Conservation (phyloP, 345 rosid genomes). For the Erysimum cheiranthoides region DNA sequence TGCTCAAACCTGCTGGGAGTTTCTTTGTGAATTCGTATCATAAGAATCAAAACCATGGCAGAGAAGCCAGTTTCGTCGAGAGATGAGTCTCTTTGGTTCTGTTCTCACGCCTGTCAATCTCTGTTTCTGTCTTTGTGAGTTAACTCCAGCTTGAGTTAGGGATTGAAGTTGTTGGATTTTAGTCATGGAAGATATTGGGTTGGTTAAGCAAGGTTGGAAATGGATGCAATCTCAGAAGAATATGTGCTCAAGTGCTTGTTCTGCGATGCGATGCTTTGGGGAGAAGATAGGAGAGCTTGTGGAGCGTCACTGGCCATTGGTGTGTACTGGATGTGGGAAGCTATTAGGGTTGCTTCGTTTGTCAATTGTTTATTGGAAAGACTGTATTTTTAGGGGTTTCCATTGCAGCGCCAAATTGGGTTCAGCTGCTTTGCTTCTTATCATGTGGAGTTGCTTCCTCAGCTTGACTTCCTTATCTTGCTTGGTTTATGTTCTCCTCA, state of each 20-base stretch:
- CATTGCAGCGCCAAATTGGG: conserved; percentile 71
- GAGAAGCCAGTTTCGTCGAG: conserved; percentile 31
- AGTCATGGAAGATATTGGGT: conserved; percentile 85
- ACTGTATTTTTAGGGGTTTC: conserved; percentile 69
- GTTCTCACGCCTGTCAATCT: conserved; percentile 10
- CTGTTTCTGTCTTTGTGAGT: conserved; percentile 32
- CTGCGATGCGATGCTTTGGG: conserved; percentile 48
- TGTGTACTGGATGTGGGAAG: conserved; percentile 69
- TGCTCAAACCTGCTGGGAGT: conserved; percentile 11
- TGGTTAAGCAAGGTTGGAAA: conserved; percentile 85
- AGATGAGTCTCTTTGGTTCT: conserved; percentile 31
- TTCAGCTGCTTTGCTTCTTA: conserved; percentile 83
- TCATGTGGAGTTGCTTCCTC: conserved; percentile 98
- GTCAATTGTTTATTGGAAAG: conserved; percentile 73
- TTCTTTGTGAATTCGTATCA: not conserved
- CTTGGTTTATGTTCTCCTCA: conserved; percentile 78
- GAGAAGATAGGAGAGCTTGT: conserved; percentile 62
- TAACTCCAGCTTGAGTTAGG: conserved; percentile 5
- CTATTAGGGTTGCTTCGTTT: conserved; percentile 50
- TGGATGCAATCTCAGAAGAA: conserved; percentile 85
- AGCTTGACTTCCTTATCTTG: conserved; percentile 90
- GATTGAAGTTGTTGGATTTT: conserved; percentile 26
- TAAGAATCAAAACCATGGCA: conserved; percentile 24
- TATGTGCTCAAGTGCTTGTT: conserved; percentile 51
- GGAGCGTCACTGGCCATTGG: conserved; percentile 91